Base-by-base conservation (phyloP, 1,139 yeast genomes). In the Yamadazyma atlantica region DNA sequence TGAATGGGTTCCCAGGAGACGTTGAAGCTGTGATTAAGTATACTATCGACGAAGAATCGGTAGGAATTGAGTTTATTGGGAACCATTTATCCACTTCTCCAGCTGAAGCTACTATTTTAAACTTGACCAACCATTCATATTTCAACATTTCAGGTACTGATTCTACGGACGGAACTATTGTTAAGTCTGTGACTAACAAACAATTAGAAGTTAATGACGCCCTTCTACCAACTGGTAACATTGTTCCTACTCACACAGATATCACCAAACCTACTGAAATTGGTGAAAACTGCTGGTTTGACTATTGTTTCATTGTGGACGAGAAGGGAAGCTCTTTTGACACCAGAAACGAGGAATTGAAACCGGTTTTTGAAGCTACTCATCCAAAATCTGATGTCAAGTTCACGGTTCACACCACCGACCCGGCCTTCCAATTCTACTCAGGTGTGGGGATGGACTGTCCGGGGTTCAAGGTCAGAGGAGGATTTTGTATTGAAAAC, bases 341-440 rank as follows among this genome's bases (percentile, higher is more conserved):
- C 51, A 77, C 83, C 17, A 67, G 84, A 40, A 26, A 45, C 13
- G 40, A 49, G 4, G 54, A 57, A 23, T 58, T 77, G 44, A 57
- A 53, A 32, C 52, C 62, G 22, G 61, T 76, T 13, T 61, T 72
- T 26, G 72, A 66, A 49, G 76, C 80, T n/a, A 58, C 60, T 18
- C 74, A 75, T 50, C 77, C 80, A 16, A 62, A 62, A 19, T 60
- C 81, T 7, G 56, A 62, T 11, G 55, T 72, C 33, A 64, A 64
- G 33, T 53, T 82, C 32, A 58, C 57, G 12, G 73, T 77, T 12
- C 55, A 60, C 19, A 66, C 85, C 8, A 82, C 88, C 1, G 89
- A 82, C 45, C 89, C 89, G 4, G 64, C 80, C 4, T 80, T 78
- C 67, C 88, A 82, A 57, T 66, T 82, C 37, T 82, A 82, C 58